These are phyloP conservation scores for Schizophyllum amplum DNA, from an alignment of 1,284 basidiomycete genomes.

Conservation along the genomic window DNA sequence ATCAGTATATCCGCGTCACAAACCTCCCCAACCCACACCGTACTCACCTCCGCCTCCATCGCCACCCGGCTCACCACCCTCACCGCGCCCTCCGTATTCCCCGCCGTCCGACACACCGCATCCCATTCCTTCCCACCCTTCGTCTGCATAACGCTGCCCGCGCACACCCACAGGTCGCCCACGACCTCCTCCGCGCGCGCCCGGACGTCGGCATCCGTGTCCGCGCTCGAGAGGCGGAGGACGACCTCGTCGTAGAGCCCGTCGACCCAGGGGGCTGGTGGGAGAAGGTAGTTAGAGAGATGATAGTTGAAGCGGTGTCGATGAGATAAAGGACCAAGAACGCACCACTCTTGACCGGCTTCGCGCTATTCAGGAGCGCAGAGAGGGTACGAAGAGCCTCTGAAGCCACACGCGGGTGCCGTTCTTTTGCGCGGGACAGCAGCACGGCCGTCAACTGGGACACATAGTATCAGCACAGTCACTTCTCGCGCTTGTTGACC, in stretches of 20 bases:
- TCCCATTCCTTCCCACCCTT: conserved; percentile 73
- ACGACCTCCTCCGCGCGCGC: conserved; percentile 77
- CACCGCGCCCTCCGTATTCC: conserved; percentile 66
- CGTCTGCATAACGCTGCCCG: conserved; percentile 59
- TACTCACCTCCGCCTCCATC: conserved; percentile 25
- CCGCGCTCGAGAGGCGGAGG: conserved; percentile 63
- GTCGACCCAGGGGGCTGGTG: conserved; percentile 45
- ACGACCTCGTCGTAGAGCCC: conserved; percentile 71
- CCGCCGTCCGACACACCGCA: conserved; percentile 69
- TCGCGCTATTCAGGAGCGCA: conserved; percentile 53
- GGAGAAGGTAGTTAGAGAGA: too few species aligned
- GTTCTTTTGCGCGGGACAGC: conserved; percentile 62
- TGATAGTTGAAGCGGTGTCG: too few species aligned
- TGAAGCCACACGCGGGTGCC: conserved; percentile 70
- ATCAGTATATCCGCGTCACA: not conserved
- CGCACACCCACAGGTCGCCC: conserved; percentile 81
- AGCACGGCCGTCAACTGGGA: conserved; percentile 65
- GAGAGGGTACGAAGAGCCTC: conserved; percentile 82
- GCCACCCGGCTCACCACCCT: conserved; percentile 69
- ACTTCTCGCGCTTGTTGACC: too few species aligned
- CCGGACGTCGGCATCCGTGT: conserved; percentile 89
- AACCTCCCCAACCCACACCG: not conserved
- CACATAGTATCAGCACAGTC: too few species aligned
- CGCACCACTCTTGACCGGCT: conserved; percentile 49
- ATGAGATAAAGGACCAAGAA: too few species aligned